phyloP scores from a whole-genome alignment of 1,139 yeast species.

The Nakaseomyces bracarensis region DNA sequence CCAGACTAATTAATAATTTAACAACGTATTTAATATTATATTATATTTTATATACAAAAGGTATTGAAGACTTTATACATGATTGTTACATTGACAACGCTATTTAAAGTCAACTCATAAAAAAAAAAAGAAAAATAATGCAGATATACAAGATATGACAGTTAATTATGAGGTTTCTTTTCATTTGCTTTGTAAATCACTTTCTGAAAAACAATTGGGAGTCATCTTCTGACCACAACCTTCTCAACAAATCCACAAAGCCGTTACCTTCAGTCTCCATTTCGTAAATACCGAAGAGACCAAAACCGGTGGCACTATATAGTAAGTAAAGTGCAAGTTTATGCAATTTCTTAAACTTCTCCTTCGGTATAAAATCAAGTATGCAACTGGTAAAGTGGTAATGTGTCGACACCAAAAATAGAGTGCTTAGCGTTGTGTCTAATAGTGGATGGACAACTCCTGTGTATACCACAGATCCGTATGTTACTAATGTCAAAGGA shows the following conservation, averaged over 20 bases:
- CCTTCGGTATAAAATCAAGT: slow-evolving; percentile 77
- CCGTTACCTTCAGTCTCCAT: slow-evolving; percentile 69
- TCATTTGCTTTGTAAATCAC: no score
- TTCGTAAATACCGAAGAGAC: slow-evolving; percentile 73
- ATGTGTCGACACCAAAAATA: slow-evolving; percentile 65
- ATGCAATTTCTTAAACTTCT: slow-evolving; percentile 73
- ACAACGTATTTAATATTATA: no score
- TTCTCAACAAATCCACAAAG: slow-evolving; percentile 40
- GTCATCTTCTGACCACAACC: slow-evolving; percentile 37
- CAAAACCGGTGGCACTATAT: slow-evolving; percentile 60
- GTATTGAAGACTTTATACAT: no score
- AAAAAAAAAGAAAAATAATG: background rate
- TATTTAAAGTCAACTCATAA: no score
- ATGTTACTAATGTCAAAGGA: slow-evolving; percentile 71
- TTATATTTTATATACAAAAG: no score
- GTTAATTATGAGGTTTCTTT: background rate
- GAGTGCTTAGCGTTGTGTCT: slow-evolving; percentile 59
- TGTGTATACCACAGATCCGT: slow-evolving; percentile 43
- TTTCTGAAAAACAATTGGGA: slow-evolving; percentile 3
- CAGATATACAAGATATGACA: background rate
- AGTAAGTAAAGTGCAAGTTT: slow-evolving; percentile 54
- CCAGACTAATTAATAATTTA: no score
- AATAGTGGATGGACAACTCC: slow-evolving; percentile 51
- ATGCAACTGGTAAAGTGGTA: slow-evolving; percentile 82
- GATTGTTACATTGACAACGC: no score